phyloP scores from a whole-genome alignment of 2,329 filamentous ascomycete species.

The Trichoderma sp. region DNA sequence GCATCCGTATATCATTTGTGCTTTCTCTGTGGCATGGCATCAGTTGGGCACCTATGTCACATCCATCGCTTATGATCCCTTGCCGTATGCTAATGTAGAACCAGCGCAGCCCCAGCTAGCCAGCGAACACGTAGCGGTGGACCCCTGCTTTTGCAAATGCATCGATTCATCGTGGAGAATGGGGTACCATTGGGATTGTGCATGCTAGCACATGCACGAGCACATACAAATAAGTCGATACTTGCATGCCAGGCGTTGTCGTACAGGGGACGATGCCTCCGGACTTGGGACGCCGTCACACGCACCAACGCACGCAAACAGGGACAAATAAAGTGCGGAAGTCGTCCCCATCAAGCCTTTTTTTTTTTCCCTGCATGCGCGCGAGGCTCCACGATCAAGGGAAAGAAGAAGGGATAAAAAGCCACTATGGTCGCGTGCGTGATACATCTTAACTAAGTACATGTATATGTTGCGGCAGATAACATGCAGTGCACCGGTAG shows the following conservation, averaged over 20 bases:
- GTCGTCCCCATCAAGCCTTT: background rate
- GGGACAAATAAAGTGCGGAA: background rate
- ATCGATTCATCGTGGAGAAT: background rate
- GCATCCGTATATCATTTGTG: background rate
- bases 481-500: background rate
- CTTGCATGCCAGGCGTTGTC: background rate
- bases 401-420: background rate
- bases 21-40: background rate
- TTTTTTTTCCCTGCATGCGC: background rate
- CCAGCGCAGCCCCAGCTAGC: background rate
- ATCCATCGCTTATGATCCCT: background rate
- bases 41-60: background rate
- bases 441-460: background rate
- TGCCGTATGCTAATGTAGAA: background rate
- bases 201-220: background rate
- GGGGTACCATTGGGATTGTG: background rate
- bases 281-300: background rate
- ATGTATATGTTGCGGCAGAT: background rate
- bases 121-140: slow-evolving; percentile 1
- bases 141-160: background rate
- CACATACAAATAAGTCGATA: background rate
- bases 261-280: background rate
- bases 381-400: background rate
- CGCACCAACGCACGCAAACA: background rate
- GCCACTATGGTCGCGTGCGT: slow-evolving; percentile 11